Evolutionary conservation across 2,329 filamentous ascomycete species (phyloP).

Genomic region (Neopestalotiopsis sp.): DNA sequence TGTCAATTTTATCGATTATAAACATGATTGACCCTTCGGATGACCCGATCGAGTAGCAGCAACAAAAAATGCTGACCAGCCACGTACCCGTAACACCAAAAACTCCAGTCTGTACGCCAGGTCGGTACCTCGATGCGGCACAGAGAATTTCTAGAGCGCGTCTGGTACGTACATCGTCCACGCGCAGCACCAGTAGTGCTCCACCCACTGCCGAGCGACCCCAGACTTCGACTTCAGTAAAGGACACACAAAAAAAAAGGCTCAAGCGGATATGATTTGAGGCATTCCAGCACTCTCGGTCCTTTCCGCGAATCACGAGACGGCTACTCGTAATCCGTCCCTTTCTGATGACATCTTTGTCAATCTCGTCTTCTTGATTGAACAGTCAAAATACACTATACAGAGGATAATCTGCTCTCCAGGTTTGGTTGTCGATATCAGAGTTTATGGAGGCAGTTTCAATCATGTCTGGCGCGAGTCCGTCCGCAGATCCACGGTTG

Average conservation of each 20-base stretch:
- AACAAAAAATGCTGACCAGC: not conserved
- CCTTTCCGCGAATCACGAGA: constrained; percentile 15
- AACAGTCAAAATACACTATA: not conserved
- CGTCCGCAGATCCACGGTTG: too few species aligned
- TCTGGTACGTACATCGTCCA: not conserved
- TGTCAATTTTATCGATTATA: not conserved
- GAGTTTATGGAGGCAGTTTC: not conserved
- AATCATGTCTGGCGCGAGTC: not conserved
- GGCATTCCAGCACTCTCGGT: not conserved
- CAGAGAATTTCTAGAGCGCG: not conserved
- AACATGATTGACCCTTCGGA: not conserved
- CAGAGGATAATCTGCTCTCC: not conserved
- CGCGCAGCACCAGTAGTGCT: not conserved
- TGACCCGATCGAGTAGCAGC: not conserved
- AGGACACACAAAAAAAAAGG: not conserved
- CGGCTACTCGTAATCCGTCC: constrained; percentile 1
- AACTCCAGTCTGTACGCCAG: too few species aligned
- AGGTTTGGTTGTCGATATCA: not conserved
- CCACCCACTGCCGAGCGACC: constrained; percentile 5
- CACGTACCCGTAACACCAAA: not conserved
- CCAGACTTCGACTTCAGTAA: not conserved
- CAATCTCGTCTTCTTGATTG: not conserved
- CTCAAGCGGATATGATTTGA: not conserved
- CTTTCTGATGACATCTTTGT: not conserved
- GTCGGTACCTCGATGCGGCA: too few species aligned